Conservation (phyloP, 164 flowering plant genomes). For the Echeveria elegans region DNA sequence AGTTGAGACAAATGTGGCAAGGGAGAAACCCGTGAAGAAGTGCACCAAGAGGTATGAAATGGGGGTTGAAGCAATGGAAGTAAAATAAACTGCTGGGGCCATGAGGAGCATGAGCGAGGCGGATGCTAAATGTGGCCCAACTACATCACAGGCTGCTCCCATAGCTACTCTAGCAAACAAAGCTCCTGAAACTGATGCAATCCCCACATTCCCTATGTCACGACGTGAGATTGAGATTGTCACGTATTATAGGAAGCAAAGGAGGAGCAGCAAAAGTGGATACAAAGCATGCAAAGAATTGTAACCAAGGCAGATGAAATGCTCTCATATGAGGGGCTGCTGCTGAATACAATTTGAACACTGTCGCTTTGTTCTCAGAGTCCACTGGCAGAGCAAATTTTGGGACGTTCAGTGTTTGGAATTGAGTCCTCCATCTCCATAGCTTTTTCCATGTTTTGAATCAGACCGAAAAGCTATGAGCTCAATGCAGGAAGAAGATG, state of each 20-base stretch:
- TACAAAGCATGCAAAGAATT: conserved; percentile 78
- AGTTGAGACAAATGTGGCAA: conserved; percentile 76
- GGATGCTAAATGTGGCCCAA: conserved; percentile 75
- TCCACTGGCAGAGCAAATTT: conserved; percentile 66
- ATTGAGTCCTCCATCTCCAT: conserved; percentile 15
- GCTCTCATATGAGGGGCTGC: conserved; percentile 77
- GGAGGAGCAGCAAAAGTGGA: conserved; percentile 85
- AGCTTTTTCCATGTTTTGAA: not conserved
- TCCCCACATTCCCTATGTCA: conserved; percentile 78
- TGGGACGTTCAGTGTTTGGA: conserved; percentile 13
- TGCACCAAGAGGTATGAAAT: conserved; percentile 51
- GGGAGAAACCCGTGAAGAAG: conserved; percentile 74
- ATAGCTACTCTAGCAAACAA: conserved; percentile 67
- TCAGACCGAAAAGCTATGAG: not conserved
- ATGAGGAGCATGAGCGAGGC: conserved; percentile 54
- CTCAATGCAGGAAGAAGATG: too few relatives aligned
- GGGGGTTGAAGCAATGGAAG: conserved; percentile 33
- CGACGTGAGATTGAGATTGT: conserved; percentile 64
- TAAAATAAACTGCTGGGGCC: conserved; percentile 61
- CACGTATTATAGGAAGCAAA: conserved; percentile 68
- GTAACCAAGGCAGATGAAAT: conserved; percentile 77
- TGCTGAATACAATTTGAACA: conserved; percentile 34
- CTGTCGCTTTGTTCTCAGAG: conserved; percentile 69
- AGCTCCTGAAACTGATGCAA: conserved; percentile 80
- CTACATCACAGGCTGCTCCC: conserved; percentile 78